A percentile compares a stretch with the other conserved stretches of the same genome.
Evolutionary conservation across 805 yeast species (phyloP).

Genomic region (Wickerhamiella spandovensis): DNA sequence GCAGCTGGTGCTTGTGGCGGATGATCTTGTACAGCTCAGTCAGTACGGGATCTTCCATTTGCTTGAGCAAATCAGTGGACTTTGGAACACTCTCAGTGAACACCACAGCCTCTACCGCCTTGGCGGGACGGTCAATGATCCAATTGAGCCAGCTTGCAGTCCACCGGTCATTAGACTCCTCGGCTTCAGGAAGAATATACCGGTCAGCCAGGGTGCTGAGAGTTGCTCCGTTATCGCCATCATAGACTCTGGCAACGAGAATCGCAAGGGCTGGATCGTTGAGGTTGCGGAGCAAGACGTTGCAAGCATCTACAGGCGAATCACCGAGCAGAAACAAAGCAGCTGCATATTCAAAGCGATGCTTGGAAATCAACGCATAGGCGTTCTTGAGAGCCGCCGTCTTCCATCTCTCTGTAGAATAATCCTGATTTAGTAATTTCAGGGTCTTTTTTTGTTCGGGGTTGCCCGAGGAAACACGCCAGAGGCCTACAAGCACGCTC

Average conservation of each 20-base stretch:
- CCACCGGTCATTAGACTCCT: constrained; percentile 61
- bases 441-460: constrained; percentile 75
- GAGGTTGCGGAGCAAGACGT: constrained; percentile 54
- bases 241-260: constrained; percentile 67
- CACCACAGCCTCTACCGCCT: constrained; percentile 52
- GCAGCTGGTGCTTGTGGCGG: constrained; percentile 38
- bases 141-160: constrained; percentile 67
- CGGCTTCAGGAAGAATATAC: background rate
- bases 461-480: constrained; percentile 68
- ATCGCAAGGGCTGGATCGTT: constrained; percentile 63
- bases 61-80: background rate
- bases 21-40: constrained; percentile 50
- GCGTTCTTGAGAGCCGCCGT: constrained; percentile 89
- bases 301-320: constrained; percentile 61
- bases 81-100: constrained; percentile 2
- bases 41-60: constrained; percentile 69
- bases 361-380: constrained; percentile 77
- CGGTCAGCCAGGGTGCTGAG: constrained; percentile 25
- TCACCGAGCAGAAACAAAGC: constrained; percentile 73
- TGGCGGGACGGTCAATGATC: constrained; percentile 37
- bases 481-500: constrained; percentile 60
- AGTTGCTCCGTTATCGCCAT: constrained; percentile 40
- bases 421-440: constrained; percentile 65
- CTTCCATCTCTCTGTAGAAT: constrained; percentile 61
- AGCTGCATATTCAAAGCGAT: constrained; percentile 77